phyloP scores from a whole-genome alignment of 108 stramenopile genomes.

The Cyclotella distinguenda region DNA sequence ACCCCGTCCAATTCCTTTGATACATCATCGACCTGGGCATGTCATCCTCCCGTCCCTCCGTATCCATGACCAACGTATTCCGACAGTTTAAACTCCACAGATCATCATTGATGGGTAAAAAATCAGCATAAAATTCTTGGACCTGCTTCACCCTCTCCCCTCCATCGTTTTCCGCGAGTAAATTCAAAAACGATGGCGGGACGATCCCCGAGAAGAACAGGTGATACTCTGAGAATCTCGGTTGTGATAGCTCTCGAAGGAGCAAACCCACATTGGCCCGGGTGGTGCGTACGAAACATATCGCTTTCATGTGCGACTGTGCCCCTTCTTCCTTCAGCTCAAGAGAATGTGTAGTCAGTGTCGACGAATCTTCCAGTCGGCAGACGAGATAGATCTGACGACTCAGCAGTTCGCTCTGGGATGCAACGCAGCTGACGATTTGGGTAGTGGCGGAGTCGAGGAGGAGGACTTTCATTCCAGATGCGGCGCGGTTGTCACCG shows the following conservation, averaged over 20 bases:
- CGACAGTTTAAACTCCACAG: constrained; percentile 88
- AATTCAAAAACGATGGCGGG: constrained; percentile 65
- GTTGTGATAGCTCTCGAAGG: constrained; percentile 70
- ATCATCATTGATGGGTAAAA: constrained; percentile 93
- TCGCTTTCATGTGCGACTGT: constrained; percentile 88
- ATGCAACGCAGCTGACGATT: constrained; percentile 84
- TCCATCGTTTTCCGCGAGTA: constrained; percentile 90
- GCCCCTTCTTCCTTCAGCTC: constrained; percentile 45
- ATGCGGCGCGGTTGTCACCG: constrained; percentile 64
- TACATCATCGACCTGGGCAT: constrained; percentile 77
- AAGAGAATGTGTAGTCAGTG: constrained; percentile 34
- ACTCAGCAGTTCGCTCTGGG: constrained; percentile 86
- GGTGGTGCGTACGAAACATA: constrained; percentile 93
- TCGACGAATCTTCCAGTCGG: constrained; percentile 56
- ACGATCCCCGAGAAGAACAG: constrained; percentile 95
- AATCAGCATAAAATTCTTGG: constrained; percentile 98
- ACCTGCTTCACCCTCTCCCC: constrained; percentile 89
- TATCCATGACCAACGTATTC: constrained; percentile 75
- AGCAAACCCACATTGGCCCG: constrained; percentile 76
- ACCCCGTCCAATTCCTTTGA: constrained; percentile 82
- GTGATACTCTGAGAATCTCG: constrained; percentile 95
- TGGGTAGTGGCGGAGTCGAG: constrained; percentile 91
- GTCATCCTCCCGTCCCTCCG: constrained; percentile 58
- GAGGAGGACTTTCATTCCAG: constrained; percentile 94
- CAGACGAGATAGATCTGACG: constrained; percentile 87